Conservation (phyloP, 208 protist species). For the Lotmaria passim region DNA sequence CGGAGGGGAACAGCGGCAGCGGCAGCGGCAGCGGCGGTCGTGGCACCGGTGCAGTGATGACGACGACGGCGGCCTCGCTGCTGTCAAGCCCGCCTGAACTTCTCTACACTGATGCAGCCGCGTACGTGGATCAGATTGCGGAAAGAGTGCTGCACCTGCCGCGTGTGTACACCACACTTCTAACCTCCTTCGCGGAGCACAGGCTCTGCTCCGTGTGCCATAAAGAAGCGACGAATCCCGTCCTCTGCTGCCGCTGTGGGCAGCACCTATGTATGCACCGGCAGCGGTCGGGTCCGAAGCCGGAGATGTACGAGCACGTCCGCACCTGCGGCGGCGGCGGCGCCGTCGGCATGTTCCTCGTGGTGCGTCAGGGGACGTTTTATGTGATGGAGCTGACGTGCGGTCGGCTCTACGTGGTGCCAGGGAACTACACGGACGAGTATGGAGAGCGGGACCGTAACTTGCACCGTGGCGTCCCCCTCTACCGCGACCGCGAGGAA, state of each 20-base stretch:
- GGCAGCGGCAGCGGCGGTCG: too few relatives aligned
- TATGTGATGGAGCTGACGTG: conserved; percentile 53
- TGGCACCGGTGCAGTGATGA: not conserved
- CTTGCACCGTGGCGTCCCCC: conserved; percentile 38
- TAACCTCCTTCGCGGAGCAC: conserved; percentile 33
- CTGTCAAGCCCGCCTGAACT: conserved; percentile 1
- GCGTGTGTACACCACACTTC: conserved; percentile 39
- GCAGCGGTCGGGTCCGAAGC: conserved; percentile 1
- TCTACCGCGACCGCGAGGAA: conserved; percentile 37
- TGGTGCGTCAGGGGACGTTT: conserved; percentile 37
- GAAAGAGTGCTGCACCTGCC: conserved; percentile 59
- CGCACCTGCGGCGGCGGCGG: conserved; percentile 54
- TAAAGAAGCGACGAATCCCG: conserved; percentile 28
- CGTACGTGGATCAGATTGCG: conserved; percentile 43
- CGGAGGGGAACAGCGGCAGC: too few relatives aligned
- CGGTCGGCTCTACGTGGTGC: conserved; percentile 31
- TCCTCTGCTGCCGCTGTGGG: conserved; percentile 70
- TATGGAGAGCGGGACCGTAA: conserved; percentile 53
- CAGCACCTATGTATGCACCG: conserved; percentile 42
- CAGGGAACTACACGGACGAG: conserved; percentile 72
- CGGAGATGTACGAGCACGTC: conserved; percentile 66
- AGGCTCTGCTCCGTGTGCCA: conserved; percentile 37
- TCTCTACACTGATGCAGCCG: conserved; percentile 17
- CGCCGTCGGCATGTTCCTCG: conserved; percentile 65
- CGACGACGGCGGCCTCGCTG: not conserved